These are phyloP conservation scores for Crithidia acanthocephali DNA, from an alignment of 208 protist genomes.

Conservation along the genomic window DNA sequence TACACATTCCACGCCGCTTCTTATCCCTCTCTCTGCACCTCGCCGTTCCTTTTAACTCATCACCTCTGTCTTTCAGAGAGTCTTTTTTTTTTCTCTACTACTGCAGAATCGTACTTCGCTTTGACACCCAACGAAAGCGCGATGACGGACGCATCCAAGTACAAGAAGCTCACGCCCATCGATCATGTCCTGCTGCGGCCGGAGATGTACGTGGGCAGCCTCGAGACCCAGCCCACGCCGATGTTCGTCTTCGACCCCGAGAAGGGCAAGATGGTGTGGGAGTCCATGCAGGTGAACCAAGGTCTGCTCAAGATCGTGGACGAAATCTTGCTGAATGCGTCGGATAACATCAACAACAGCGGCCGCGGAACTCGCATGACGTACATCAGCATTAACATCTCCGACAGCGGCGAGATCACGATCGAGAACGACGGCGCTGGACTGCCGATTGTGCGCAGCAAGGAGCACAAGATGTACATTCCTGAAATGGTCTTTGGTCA, in stretches of 20 bases:
- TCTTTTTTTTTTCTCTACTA: too few relatives aligned
- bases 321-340: constrained; percentile 98
- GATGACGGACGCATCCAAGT: constrained; percentile 90
- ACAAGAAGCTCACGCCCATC: constrained; percentile 93
- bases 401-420: constrained; percentile 86
- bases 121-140: too few relatives aligned
- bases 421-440: constrained; percentile 97
- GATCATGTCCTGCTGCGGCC: constrained; percentile 98
- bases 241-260: constrained; percentile 92
- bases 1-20: neutral
- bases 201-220: constrained; percentile 98
- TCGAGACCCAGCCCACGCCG: constrained; percentile 73
- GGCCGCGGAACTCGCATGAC: constrained; percentile 63
- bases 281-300: constrained; percentile 94
- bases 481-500: constrained; percentile 98
- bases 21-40: too few relatives aligned
- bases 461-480: constrained; percentile 95
- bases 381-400: constrained; percentile 93
- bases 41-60: too few relatives aligned
- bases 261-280: constrained; percentile 86
- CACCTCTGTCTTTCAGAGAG: too few relatives aligned
- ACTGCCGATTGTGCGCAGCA: constrained; percentile 93
- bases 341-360: constrained; percentile 96
- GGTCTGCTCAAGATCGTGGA: constrained; percentile 98
- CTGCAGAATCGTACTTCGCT: too few relatives aligned